These are phyloP conservation scores for Zygoascus biomembranicola DNA, from an alignment of 805 yeast species.

Conservation along the genomic window DNA sequence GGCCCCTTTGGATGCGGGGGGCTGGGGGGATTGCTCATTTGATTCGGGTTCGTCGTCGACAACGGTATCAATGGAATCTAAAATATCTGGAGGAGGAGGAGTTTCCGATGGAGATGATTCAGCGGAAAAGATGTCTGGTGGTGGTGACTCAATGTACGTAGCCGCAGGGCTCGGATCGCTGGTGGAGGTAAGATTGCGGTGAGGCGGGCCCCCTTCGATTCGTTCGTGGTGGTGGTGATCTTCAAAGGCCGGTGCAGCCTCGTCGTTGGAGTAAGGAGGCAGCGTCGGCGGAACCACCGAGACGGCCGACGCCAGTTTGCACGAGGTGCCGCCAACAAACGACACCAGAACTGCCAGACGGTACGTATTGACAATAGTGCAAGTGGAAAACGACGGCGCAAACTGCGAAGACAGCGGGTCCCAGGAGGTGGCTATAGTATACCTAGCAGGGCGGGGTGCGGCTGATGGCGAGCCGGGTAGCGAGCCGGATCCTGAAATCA, in stretches of 20 bases:
- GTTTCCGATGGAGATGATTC: not conserved
- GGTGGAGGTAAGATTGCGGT: not conserved
- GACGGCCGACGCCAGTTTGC: not conserved
- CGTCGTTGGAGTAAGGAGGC: not conserved
- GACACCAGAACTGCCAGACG: not conserved
- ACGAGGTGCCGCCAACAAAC: not conserved
- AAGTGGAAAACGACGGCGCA: not conserved
- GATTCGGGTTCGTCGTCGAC: not conserved
- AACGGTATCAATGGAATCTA: not conserved
- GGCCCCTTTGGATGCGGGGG: not conserved
- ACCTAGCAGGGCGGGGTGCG: not conserved
- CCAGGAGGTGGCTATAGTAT: not conserved
- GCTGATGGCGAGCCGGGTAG: not conserved
- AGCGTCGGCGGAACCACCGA: not conserved
- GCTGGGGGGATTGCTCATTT: not conserved
- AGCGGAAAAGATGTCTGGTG: not conserved
- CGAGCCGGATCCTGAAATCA: too few species aligned
- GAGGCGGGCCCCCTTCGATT: not conserved
- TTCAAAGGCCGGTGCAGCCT: not conserved
- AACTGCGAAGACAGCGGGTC: not conserved
- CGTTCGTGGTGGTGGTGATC: not conserved
- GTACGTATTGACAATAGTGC: not conserved
- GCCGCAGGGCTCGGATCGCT: not conserved
- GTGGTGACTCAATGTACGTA: not conserved
- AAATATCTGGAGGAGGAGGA: not conserved